These are phyloP conservation scores for Pleurotus pulmonarius DNA, from an alignment of 768 basidiomycete species.

Conservation along the genomic window DNA sequence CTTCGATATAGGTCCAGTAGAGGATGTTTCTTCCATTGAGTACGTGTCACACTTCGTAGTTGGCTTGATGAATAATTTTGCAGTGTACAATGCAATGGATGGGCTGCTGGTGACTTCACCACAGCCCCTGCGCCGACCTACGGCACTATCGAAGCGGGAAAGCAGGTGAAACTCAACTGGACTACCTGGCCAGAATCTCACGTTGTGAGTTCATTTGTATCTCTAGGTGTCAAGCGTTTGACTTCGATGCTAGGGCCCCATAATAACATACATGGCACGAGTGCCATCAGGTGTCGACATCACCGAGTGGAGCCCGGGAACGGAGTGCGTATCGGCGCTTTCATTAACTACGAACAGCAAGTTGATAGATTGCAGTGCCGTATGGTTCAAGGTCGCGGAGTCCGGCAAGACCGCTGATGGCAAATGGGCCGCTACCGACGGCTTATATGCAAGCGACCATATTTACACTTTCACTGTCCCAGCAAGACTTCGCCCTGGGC, in stretches of 20 bases:
- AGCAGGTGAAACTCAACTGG: conserved; percentile 36
- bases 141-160: conserved; percentile 38
- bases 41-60: conserved; percentile 10
- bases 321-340: conserved; percentile 20
- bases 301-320: conserved; percentile 39
- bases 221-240: neutral
- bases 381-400: conserved; percentile 50
- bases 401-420: conserved; percentile 38
- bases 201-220: conserved; percentile 11
- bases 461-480: conserved; percentile 46
- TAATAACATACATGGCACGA: conserved; percentile 44
- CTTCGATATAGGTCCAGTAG: conserved; percentile 27
- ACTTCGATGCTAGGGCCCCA: conserved; percentile 26
- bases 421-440: conserved; percentile 39
- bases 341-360: too few species aligned
- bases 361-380: conserved; percentile 24
- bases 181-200: conserved; percentile 34
- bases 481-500: conserved; percentile 38
- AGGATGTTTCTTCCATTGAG: conserved; percentile 35
- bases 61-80: neutral
- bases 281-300: conserved; percentile 34
- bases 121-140: conserved; percentile 35
- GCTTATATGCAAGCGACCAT: conserved; percentile 31
- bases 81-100: conserved; percentile 32
- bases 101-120: conserved; percentile 17